Evolutionary conservation across 352 stramenopile species (phyloP), one percentile per base, ranked within the genome.

Genomic region (Phytophthora lateralis): DNA sequence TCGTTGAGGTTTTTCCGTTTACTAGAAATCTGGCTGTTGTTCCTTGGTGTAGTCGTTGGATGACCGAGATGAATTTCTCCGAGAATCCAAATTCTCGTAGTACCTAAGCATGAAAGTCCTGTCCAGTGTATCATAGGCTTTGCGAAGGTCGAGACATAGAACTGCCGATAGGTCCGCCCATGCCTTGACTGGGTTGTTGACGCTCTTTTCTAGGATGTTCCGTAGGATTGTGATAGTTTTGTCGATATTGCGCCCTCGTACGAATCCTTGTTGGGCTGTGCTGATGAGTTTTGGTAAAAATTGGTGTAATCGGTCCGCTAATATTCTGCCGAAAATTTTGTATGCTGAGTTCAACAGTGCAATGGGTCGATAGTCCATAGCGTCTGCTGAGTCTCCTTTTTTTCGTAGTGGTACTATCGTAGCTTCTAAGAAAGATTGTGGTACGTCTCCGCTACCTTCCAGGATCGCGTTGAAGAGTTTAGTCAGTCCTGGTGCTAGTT

Each of bases 1-100:
- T 15, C 37, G 18, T 47, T 4, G 43, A 43, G 1, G 37, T 55
- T 34, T 42, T 47, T 11, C 55, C 55, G 12, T 63, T 63, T 5
- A 63, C 55, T 11, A 50, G 17, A 12, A 43, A 63, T 14, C 35
- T 48, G 5, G 55, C 55, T 15, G n/a, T 63, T 1, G 55, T 63
- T 26, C 44, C 55, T 0, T 27, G 30, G 26, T 63, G 55, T 8
- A 56, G 20, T 8, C 14, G 27, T 4, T 35, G 43, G 10, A 55
- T 10, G 1, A 63, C 17, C 26, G 55, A 20, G 0, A 54, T n/a
- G 20, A 55, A 55, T 4, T 29, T 14, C 12, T 47, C 34, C 8
- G 35, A 20, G 9, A 55, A 63, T 26, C 55, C 45, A 37, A 37
- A 55, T 42, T 55, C 3, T 0, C 7, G 14, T 12, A 55, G 18